A percentile compares a stretch with the other conserved stretches of the same genome.
phyloP scores from a whole-genome alignment of 2,329 filamentous ascomycete species.

The Pyrenochaeta sp. region DNA sequence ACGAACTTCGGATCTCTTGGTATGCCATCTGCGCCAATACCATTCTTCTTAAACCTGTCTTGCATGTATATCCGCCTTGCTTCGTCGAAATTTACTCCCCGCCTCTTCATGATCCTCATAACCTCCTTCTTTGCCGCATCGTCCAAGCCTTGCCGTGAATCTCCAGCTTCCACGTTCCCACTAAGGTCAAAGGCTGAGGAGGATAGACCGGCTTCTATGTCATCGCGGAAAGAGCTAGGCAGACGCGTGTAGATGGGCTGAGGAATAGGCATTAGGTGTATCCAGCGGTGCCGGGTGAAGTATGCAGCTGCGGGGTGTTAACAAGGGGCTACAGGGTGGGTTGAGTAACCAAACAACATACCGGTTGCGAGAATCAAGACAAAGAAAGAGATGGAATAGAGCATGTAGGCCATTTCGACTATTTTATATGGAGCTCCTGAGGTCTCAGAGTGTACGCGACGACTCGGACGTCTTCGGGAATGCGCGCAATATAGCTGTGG shows the following conservation, averaged over 20 bases:
- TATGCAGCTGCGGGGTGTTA: slow-evolving; percentile 68
- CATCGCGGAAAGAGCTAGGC: slow-evolving; percentile 78
- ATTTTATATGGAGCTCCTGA: slow-evolving; percentile 7
- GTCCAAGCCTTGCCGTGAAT: slow-evolving; percentile 82
- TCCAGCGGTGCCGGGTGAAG: slow-evolving; percentile 81
- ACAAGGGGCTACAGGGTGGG: slow-evolving; percentile 13
- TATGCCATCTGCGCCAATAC: slow-evolving; percentile 86
- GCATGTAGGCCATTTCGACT: slow-evolving; percentile 75
- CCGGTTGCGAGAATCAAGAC: slow-evolving; percentile 76
- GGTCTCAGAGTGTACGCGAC: slow-evolving; percentile 8
- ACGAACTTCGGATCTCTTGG: slow-evolving; percentile 96
- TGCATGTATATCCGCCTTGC: slow-evolving; percentile 87
- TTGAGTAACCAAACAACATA: slow-evolving; percentile 49
- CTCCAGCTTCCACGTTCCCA: slow-evolving; percentile 80
- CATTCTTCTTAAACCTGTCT: slow-evolving; percentile 83
- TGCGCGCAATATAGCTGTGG: slow-evolving; percentile 13
- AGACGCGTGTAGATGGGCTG: slow-evolving; percentile 79
- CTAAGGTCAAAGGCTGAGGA: slow-evolving; percentile 84
- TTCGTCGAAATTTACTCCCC: slow-evolving; percentile 86
- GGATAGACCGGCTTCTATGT: slow-evolving; percentile 87
- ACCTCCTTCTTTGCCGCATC: slow-evolving; percentile 82
- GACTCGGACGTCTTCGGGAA: slow-evolving; percentile 27
- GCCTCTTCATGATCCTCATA: slow-evolving; percentile 87
- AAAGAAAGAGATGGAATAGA: slow-evolving; percentile 79
- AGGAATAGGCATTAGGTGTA: slow-evolving; percentile 70